Conservation (phyloP, 2,329 filamentous ascomycete genomes). For the Lachnellula subtilissima region DNA sequence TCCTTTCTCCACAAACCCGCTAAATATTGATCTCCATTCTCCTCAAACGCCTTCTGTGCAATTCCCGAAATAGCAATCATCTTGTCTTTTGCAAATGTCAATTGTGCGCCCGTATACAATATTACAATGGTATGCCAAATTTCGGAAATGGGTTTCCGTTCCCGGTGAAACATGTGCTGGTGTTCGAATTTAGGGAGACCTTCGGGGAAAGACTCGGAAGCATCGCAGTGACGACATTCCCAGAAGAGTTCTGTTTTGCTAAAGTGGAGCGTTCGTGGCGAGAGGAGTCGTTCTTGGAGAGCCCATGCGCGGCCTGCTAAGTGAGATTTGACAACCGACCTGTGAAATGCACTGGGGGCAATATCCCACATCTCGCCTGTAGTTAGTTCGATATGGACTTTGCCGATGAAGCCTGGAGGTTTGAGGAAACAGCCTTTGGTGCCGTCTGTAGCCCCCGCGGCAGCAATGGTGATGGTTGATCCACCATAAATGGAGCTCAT, state of each 20-base stretch:
- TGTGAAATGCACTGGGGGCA: neutral
- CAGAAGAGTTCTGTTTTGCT: constrained; percentile 15
- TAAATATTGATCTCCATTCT: constrained; percentile 5
- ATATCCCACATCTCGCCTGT: neutral
- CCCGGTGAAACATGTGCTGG: neutral
- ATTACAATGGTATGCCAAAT: constrained; percentile 4
- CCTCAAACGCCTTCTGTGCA: neutral
- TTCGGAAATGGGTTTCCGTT: constrained; percentile 1
- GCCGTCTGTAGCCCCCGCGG: constrained; percentile 9
- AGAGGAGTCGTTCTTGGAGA: constrained; percentile 16
- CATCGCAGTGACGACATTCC: constrained; percentile 14
- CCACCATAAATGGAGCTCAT: constrained; percentile 11
- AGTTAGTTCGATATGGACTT: neutral
- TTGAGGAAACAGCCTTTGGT: constrained; percentile 8
- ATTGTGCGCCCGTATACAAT: constrained; percentile 4
- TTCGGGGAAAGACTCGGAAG: constrained; percentile 6
- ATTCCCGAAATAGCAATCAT: constrained; percentile 10
- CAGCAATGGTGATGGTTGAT: constrained; percentile 12
- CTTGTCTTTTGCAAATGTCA: constrained; percentile 6
- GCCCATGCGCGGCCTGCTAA: constrained; percentile 13
- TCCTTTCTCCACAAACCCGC: constrained; percentile 11
- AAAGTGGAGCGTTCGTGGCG: constrained; percentile 15
- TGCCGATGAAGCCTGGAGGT: neutral
- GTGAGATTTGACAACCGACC: neutral
- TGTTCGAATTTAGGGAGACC: neutral